Percentiles rank a stretch among this genome's conserved stretches.
Conservation (phyloP, 2,329 filamentous ascomycete species). For the Alternaria novae-zelandiae region DNA sequence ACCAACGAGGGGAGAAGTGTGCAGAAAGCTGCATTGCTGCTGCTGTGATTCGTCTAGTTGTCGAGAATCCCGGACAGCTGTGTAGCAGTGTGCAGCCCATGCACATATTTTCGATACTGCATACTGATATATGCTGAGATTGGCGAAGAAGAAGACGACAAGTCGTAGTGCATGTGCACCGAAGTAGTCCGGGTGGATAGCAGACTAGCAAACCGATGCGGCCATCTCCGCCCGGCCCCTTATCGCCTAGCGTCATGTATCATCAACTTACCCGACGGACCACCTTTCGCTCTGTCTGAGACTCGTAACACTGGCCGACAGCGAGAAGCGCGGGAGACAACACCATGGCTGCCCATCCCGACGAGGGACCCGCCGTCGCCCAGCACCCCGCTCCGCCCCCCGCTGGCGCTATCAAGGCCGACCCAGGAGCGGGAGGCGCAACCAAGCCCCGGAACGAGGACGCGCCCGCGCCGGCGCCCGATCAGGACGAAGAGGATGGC, state of each 20-base stretch:
- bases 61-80: conserved; percentile 8
- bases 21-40: conserved; percentile 10
- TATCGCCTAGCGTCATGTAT: conserved; percentile 14
- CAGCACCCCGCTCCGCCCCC: conserved; percentile 30
- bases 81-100: conserved; percentile 5
- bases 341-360: conserved; percentile 36
- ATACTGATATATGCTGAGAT: conserved; percentile 10
- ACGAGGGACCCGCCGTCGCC: conserved; percentile 36
- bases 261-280: conserved; percentile 16
- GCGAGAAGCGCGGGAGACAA: conserved; percentile 20
- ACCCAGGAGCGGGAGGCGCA: conserved; percentile 21
- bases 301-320: conserved; percentile 14
- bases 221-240: conserved; percentile 6
- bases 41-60: conserved; percentile 9
- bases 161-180: conserved; percentile 4
- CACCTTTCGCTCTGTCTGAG: conserved; percentile 18
- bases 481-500: conserved; percentile 27
- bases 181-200: not conserved
- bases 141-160: conserved; percentile 19
- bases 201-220: conserved; percentile 6
- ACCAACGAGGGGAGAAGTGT: conserved; percentile 19
- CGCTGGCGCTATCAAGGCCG: conserved; percentile 22
- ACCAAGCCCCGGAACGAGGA: conserved; percentile 20
- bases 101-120: conserved; percentile 12
- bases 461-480: conserved; percentile 20